phyloP scores from a whole-genome alignment of 192 early-diverging fungal species.

The Coemansia sp. region DNA sequence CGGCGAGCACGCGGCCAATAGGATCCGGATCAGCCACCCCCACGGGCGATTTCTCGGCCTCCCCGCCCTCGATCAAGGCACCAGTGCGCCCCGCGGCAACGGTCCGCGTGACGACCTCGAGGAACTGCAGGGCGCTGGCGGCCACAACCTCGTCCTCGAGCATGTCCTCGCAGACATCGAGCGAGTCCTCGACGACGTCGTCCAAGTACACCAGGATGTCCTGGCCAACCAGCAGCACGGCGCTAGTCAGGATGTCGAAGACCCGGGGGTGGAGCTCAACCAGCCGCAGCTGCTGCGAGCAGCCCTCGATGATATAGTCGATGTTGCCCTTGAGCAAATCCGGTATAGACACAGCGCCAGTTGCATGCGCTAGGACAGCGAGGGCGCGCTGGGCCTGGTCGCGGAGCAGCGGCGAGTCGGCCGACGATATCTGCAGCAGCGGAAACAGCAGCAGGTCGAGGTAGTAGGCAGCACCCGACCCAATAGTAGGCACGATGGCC shows the following conservation, averaged over 20 bases:
- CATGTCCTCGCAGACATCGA: conserved; percentile 41
- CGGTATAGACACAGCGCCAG: conserved; percentile 1
- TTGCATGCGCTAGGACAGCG: conserved; percentile 14
- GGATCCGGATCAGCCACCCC: conserved; percentile 17
- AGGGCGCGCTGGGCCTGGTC: conserved; percentile 21
- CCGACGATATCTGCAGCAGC: conserved; percentile 23
- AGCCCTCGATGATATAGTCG: conserved; percentile 50
- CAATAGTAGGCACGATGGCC: conserved; percentile 12
- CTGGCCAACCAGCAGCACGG: conserved; percentile 24
- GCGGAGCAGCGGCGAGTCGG: conserved; percentile 14
- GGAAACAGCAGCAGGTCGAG: conserved; percentile 46
- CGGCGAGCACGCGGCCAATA: conserved; percentile 18
- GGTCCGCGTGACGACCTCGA: conserved; percentile 31
- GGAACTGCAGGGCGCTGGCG: conserved; percentile 20
- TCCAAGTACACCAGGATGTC: conserved; percentile 43
- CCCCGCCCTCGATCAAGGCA: background rate
- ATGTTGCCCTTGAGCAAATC: conserved; percentile 35
- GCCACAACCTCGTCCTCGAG: conserved; percentile 4
- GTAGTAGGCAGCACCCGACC: conserved; percentile 24
- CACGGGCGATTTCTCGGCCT: background rate
- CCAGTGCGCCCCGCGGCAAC: conserved; percentile 1
- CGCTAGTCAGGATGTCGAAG: conserved; percentile 27
- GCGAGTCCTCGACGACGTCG: conserved; percentile 44
- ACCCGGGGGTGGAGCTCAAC: conserved; percentile 25
- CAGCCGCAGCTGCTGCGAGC: conserved; percentile 37